These are phyloP conservation scores for Candida dendrica DNA, from an alignment of 805 yeast genomes.

Conservation along the genomic window DNA sequence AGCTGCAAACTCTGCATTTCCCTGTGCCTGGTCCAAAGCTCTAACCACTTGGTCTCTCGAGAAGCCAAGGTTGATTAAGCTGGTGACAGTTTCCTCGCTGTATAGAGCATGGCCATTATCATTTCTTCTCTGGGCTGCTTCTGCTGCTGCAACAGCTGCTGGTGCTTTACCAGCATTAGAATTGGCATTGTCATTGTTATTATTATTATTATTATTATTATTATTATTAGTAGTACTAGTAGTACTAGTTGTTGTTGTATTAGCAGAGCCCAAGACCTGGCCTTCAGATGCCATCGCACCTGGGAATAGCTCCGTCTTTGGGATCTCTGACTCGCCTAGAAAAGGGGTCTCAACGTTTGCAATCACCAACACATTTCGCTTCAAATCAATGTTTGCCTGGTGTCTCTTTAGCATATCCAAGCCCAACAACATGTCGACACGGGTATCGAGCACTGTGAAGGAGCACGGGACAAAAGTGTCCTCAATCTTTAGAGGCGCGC, in stretches of 20 bases:
- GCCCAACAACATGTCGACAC: conserved; percentile 74
- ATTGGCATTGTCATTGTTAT: no score
- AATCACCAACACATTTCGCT: conserved; percentile 53
- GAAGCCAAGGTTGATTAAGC: conserved; percentile 66
- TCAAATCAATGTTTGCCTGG: conserved; percentile 74
- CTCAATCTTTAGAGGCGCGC: conserved; percentile 79
- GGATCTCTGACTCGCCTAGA: conserved; percentile 64
- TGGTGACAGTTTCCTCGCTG: conserved; percentile 33
- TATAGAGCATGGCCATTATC: conserved; percentile 3
- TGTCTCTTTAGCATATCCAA: conserved; percentile 88
- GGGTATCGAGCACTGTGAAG: conserved; percentile 65
- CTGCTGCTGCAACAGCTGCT: conserved; percentile 5
- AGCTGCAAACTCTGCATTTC: conserved; percentile 85
- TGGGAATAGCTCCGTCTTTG: conserved; percentile 23
- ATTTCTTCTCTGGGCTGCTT: conserved; percentile 3
- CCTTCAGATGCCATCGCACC: no score
- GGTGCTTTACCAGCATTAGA: no score
- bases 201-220: no score
- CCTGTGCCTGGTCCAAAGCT: conserved; percentile 62
- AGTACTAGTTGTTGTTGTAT: conserved; percentile 5
- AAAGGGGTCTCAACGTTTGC: conserved; percentile 72
- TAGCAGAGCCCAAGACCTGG: no score
- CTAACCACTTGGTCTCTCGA: conserved; percentile 50
- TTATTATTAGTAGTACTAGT: no score
- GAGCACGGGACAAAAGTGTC: conserved; percentile 56